Evolutionary conservation across 768 basidiomycete genomes (phyloP).

Genomic region (Lactarius vividus): DNA sequence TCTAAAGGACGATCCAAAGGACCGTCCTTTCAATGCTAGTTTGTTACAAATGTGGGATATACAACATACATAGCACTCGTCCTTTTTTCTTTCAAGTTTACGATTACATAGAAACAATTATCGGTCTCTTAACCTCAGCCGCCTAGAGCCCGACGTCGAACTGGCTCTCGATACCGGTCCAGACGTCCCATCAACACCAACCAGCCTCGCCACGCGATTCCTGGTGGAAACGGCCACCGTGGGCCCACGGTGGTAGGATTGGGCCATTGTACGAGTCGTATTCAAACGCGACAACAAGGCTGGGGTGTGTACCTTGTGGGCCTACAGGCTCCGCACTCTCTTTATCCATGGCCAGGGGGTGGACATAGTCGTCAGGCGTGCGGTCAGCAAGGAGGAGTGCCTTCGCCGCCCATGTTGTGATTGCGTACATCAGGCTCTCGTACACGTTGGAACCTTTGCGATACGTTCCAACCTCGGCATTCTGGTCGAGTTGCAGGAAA

Average conservation of each 20-base stretch:
- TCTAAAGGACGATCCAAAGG: no score
- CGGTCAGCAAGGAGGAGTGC: conserved; percentile 4
- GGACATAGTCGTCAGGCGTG: conserved; percentile 13
- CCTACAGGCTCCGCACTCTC: conserved; percentile 8
- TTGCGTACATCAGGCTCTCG: background rate
- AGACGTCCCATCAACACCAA: background rate
- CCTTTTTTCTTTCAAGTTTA: no score
- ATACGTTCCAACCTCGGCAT: conserved; percentile 8
- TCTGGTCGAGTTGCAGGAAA: conserved; percentile 17
- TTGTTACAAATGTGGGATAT: no score
- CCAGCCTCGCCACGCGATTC: background rate
- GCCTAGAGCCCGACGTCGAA: background rate
- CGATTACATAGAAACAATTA: no score
- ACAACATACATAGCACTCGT: no score
- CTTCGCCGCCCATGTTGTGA: conserved; percentile 11
- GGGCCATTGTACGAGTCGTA: conserved; percentile 10
- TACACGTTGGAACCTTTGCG: background rate
- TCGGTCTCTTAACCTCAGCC: background rate
- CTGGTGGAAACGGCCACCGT: background rate
- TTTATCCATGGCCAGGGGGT: background rate
- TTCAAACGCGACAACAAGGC: background rate
- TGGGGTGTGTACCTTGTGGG: conserved; percentile 2
- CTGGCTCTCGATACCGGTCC: background rate
- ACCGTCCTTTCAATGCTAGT: no score
- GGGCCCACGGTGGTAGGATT: conserved; percentile 12